Base-by-base conservation (phyloP, 768 basidiomycete species). In the Imleria badia region DNA sequence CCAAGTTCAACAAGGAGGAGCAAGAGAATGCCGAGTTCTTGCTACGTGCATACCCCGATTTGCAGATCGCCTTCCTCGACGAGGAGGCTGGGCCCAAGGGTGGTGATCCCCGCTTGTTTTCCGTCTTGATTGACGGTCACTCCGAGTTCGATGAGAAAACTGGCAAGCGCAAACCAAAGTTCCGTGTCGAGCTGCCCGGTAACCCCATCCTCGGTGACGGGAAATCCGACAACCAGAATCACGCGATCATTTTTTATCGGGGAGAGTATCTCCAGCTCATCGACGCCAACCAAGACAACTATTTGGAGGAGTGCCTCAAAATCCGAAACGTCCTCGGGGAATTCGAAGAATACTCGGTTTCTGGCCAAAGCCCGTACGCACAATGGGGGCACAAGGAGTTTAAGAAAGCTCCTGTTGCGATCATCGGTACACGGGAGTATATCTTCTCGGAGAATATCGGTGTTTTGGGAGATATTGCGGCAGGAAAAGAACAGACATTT, bases 381-480 rank as follows among this genome's bases (percentile, higher is more conserved):
- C 92, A 92, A 67, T 94, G 91, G 87, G 91, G 91, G 19, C 91
- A 94, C 73, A 91, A 95, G 72, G 93, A 97, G 67, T 95, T 97
- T 73, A 78, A 76, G 56, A 91, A 86, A 67, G 76, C 88, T 23
- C 97, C 96, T 19, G 94, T 99, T 54, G 97, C 97, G 30, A 99
- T 99, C 69, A 84, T 99, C 59, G 97, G 97, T 65, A 97, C 97
- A 6, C 87, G 97, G 71, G 97, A 99, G 76, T 99, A 99, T 75
- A 98, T 99, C 68, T 99, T 99, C 78, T 98, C 97, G 48, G 97
- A 98, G 78, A 98, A 98, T 71, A 98, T 98, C 63, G 97, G 97
- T 78, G 92, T 99, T 34, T 81, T 99, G 56, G 97, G 97, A 72
- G 97, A 99, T 71, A 94, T 99, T 59, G 97, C 97, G 44, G 97